Evolutionary conservation across 176 grass and related monocot species (phyloP).

Genomic region (Carex scoparia): DNA sequence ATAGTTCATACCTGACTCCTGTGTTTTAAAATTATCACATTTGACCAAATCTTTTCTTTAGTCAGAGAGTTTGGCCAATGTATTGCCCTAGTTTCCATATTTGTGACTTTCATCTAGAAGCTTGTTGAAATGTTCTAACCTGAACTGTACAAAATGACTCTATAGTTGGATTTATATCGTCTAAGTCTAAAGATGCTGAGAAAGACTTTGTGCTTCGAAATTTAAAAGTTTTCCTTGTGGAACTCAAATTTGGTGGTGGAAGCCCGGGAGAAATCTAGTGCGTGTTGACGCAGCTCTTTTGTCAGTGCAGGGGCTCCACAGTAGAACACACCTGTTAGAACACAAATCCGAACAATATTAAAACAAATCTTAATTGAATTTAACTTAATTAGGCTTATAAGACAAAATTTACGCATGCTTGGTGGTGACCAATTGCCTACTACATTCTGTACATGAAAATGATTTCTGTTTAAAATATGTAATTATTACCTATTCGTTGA

Average conservation of each 20-base stretch:
- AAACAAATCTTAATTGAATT: not conserved
- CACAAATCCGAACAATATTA: slow-evolving; percentile 28
- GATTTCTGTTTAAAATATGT: slow-evolving; percentile 8
- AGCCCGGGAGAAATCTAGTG: slow-evolving; percentile 72
- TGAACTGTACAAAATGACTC: slow-evolving; percentile 18
- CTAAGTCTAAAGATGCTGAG: slow-evolving; percentile 17
- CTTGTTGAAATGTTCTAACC: not conserved
- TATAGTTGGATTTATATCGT: not conserved
- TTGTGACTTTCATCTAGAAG: slow-evolving; percentile 8
- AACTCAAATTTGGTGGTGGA: slow-evolving; percentile 82
- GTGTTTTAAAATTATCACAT: not conserved
- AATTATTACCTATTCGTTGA: slow-evolving; percentile 24
- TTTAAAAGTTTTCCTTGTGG: slow-evolving; percentile 95
- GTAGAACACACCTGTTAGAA: slow-evolving; percentile 92
- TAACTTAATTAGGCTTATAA: slow-evolving; percentile 10
- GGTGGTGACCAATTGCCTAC: not conserved
- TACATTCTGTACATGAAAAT: slow-evolving; percentile 26
- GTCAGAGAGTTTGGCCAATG: slow-evolving; percentile 11
- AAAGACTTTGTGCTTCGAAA: slow-evolving; percentile 5
- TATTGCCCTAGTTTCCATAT: not conserved
- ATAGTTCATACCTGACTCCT: not conserved
- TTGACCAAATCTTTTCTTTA: not conserved
- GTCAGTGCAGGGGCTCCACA: slow-evolving; percentile 86
- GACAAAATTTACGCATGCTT: not conserved
- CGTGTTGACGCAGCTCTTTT: slow-evolving; percentile 79